Percentiles rank a stretch among this genome's conserved stretches.
phyloP scores from a whole-genome alignment of 306 rosid species.

The Cucurbita moschata region DNA sequence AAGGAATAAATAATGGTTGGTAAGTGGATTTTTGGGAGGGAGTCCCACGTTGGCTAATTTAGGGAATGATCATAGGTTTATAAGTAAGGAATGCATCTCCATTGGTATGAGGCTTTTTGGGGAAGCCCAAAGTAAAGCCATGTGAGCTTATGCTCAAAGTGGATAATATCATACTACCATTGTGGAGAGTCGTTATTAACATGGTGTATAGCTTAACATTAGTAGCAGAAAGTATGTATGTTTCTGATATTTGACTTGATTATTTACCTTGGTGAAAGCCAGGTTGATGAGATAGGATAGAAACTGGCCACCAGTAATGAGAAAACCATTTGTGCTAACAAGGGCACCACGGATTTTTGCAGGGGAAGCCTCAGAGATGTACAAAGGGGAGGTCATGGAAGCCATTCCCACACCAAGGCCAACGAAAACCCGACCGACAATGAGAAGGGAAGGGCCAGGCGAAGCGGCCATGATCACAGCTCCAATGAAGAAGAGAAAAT shows the following conservation, averaged over 20 bases:
- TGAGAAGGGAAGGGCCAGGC: slow-evolving; percentile 55
- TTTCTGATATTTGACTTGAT: not conserved
- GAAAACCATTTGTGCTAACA: slow-evolving; percentile 51
- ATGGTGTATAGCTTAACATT: not conserved
- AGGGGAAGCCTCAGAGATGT: slow-evolving; percentile 78
- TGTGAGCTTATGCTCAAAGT: no score
- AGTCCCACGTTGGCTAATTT: no score
- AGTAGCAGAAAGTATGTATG: not conserved
- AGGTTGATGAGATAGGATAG: slow-evolving; percentile 70
- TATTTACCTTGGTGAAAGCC: slow-evolving; percentile 49
- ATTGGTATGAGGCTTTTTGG: no score
- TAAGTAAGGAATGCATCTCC: no score
- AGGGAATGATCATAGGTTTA: no score
- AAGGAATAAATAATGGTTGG: not conserved
- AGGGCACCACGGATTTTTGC: slow-evolving; percentile 75
- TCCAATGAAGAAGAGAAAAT: slow-evolving; percentile 42
- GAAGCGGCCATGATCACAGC: slow-evolving; percentile 60
- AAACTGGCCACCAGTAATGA: slow-evolving; percentile 77
- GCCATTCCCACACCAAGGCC: slow-evolving; percentile 92
- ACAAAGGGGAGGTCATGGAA: slow-evolving; percentile 76
- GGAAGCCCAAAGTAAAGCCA: no score
- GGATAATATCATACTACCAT: no score
- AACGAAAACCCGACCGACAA: slow-evolving; percentile 52
- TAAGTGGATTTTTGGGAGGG: no score
- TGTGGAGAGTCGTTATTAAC: no score